Percentiles rank a stretch among this genome's conserved stretches.
These are phyloP conservation scores for Lophiotrema nucula DNA, from an alignment of 495 filamentous ascomycete genomes.

Conservation along the genomic window DNA sequence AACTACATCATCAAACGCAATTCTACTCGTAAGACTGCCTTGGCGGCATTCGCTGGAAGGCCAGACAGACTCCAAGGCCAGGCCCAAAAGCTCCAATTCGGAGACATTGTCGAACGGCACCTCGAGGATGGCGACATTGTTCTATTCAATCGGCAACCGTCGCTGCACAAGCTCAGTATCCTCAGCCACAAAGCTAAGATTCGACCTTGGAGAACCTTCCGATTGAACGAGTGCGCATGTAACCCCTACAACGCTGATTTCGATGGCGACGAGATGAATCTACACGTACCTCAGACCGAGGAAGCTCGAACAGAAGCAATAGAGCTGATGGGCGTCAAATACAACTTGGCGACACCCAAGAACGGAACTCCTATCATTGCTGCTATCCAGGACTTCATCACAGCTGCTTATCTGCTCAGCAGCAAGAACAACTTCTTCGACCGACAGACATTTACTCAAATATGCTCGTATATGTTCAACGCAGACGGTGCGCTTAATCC, in stretches of 20 bases:
- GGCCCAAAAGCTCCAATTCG: conserved; percentile 63
- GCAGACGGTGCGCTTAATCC: conserved; percentile 51
- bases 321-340: conserved; percentile 95
- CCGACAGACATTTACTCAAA: conserved; percentile 77
- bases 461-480: conserved; percentile 92
- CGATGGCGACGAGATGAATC: conserved; percentile 98
- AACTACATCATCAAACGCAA: conserved; percentile 67
- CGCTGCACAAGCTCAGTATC: conserved; percentile 96
- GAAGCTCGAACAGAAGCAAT: conserved; percentile 94
- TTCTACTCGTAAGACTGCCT: neutral
- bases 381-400: conserved; percentile 98
- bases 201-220: conserved; percentile 92
- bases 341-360: conserved; percentile 92
- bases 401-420: conserved; percentile 84
- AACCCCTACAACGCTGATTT: conserved; percentile 99
- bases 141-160: conserved; percentile 96
- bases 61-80: conserved; percentile 28
- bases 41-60: neutral
- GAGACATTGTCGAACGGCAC: conserved; percentile 91
- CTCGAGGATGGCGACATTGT: conserved; percentile 95
- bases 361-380: conserved; percentile 98
- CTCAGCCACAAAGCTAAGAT: conserved; percentile 91
- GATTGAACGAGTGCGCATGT: conserved; percentile 96
- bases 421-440: conserved; percentile 93
- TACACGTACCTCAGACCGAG: conserved; percentile 97